Evolutionary conservation across 176 grass and related monocot species (phyloP).

Genomic region (Aegilops longissima): DNA sequence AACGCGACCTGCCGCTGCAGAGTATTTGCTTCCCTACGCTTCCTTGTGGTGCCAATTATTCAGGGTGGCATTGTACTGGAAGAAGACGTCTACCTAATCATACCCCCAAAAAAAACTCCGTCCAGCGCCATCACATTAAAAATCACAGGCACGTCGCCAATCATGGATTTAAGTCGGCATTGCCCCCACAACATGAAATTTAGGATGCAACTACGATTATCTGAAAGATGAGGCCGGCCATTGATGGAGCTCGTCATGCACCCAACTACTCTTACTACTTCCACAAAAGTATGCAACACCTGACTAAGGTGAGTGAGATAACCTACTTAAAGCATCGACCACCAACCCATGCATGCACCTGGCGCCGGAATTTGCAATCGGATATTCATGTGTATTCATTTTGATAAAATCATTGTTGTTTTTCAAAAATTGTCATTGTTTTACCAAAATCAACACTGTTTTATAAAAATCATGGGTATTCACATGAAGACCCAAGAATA

Average conservation of each 20-base stretch:
- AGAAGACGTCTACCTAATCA: background rate
- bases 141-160: background rate
- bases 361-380: background rate
- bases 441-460: too few species aligned
- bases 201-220: background rate
- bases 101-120: background rate
- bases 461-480: too few species aligned
- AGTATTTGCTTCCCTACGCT: background rate
- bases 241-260: background rate
- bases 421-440: too few species aligned
- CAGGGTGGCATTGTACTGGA: background rate
- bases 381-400: too few species aligned
- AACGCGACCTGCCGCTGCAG: background rate
- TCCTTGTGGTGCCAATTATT: background rate
- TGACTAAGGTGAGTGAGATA: background rate
- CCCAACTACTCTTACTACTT: background rate
- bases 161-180: background rate
- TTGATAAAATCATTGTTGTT: too few species aligned
- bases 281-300: background rate
- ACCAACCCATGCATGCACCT: conserved; percentile 37
- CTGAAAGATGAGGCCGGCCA: conserved; percentile 20
- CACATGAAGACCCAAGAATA: too few species aligned
- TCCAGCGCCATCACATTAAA: background rate
- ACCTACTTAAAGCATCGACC: conserved; percentile 11
- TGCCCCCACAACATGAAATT: background rate